Percentiles rank a stretch among this genome's conserved stretches.
phyloP scores from a whole-genome alignment of 306 rosid species.

The Glycine latifolia region DNA sequence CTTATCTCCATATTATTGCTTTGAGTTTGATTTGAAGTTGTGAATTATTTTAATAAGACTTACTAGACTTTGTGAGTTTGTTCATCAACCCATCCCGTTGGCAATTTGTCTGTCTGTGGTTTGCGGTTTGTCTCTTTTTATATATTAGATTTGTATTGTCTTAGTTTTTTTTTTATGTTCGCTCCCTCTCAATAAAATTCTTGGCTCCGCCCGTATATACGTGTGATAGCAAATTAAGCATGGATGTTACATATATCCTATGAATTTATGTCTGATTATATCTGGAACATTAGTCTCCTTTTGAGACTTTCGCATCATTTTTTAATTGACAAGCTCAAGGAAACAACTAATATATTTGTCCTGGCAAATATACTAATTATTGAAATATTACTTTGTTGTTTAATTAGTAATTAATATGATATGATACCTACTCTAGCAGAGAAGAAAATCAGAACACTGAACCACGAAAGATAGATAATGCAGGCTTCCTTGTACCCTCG shows the following conservation, averaged over 20 bases:
- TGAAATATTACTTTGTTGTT: constrained; percentile 1
- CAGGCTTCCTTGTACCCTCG: constrained; percentile 48
- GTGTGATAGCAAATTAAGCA: too few species aligned
- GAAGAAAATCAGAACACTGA: constrained; percentile 48
- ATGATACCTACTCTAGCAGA: constrained; percentile 34
- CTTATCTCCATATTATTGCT: too few species aligned
- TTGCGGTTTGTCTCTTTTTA: too few species aligned
- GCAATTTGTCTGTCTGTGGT: too few species aligned
- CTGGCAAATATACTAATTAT: constrained; percentile 23
- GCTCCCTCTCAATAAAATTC: too few species aligned
- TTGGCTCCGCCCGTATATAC: too few species aligned
- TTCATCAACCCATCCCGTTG: too few species aligned
- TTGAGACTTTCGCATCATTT: constrained; percentile 10
- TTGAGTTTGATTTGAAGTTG: too few species aligned
- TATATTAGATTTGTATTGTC: too few species aligned
- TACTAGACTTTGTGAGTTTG: too few species aligned
- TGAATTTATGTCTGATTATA: constrained; percentile 11
- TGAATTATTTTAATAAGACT: too few species aligned
- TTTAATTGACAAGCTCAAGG: constrained; percentile 1
- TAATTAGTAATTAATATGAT: not conserved
- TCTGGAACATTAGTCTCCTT: constrained; percentile 30
- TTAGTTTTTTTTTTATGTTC: too few species aligned
- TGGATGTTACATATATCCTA: not conserved
- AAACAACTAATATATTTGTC: constrained; percentile 23
- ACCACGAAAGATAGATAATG: constrained; percentile 22